These are phyloP conservation scores for Euphorbia peplus DNA, from an alignment of 345 rosid species.

Conservation along the genomic window DNA sequence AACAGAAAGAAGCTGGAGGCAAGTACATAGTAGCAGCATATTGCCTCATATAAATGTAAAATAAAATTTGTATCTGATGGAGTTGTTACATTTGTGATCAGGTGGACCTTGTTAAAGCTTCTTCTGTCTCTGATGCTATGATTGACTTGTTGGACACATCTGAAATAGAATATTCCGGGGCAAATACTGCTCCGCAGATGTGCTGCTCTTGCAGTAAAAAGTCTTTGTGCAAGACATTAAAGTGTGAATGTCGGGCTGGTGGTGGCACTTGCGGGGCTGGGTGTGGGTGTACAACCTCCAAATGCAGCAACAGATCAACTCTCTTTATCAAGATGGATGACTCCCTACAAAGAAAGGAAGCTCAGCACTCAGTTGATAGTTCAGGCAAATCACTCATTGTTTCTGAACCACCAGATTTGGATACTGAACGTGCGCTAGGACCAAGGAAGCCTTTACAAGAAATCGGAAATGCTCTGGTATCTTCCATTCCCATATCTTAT, in stretches of 20 bases:
- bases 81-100: slow-evolving; percentile 26
- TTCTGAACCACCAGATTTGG: slow-evolving; percentile 9
- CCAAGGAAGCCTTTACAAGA: slow-evolving; percentile 24
- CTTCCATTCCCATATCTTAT: not conserved
- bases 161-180: slow-evolving; percentile 15
- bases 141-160: slow-evolving; percentile 13
- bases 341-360: slow-evolving; percentile 2
- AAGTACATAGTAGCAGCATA: not conserved
- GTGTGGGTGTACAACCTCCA: slow-evolving; percentile 26
- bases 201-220: slow-evolving; percentile 32
- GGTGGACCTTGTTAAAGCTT: slow-evolving; percentile 40
- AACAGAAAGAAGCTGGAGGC: slow-evolving; percentile 16
- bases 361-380: not conserved
- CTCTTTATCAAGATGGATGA: slow-evolving; percentile 3
- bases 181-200: not conserved
- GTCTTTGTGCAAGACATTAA: slow-evolving; percentile 29
- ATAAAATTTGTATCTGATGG: slow-evolving; percentile 6
- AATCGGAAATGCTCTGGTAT: slow-evolving; percentile 21
- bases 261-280: slow-evolving; percentile 16
- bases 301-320: slow-evolving; percentile 24
- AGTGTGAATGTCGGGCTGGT: slow-evolving; percentile 30
- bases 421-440: slow-evolving; percentile 1
- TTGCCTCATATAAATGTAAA: not conserved
- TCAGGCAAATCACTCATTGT: not conserved
- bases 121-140: slow-evolving; percentile 40